Evolutionary conservation across 345 rosid genomes (phyloP).

Genomic region (Anacardium occidentale): DNA sequence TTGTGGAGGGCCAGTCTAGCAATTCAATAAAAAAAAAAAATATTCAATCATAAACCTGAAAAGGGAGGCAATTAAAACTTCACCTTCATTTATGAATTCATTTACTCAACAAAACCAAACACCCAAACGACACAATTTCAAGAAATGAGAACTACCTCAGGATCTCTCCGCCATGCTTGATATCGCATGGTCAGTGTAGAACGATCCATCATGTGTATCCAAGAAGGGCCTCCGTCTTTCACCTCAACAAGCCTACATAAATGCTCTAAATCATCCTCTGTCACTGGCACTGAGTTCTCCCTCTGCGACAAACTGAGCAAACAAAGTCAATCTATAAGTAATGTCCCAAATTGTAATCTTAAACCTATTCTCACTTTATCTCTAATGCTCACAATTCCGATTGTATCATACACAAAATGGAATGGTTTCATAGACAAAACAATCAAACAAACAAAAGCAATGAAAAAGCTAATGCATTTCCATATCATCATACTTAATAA

Average conservation of each 20-base stretch:
- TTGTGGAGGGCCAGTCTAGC: conserved; percentile 82
- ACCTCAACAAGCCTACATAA: conserved; percentile 72
- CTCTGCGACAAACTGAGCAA: conserved; percentile 43
- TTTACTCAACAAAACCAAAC: background rate
- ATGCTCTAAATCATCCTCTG: conserved; percentile 63
- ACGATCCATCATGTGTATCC: conserved; percentile 98
- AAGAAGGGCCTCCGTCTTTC: conserved; percentile 89
- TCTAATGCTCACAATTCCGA: background rate
- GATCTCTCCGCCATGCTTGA: conserved; percentile 95
- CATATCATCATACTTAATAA: background rate
- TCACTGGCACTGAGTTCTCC: conserved; percentile 44
- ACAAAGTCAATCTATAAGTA: conserved; percentile 2
- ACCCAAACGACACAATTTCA: background rate
- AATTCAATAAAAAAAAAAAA: conserved; percentile 21
- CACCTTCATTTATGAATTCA: background rate
- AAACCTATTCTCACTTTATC: conserved; percentile 5
- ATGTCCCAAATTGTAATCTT: conserved; percentile 7
- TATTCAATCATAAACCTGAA: conserved; percentile 24
- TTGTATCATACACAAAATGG: background rate
- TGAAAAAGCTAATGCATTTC: background rate
- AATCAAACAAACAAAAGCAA: background rate
- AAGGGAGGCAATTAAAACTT: background rate
- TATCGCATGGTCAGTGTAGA: conserved; percentile 65
- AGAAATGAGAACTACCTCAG: conserved; percentile 45
- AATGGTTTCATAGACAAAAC: background rate